Base-by-base conservation (phyloP, 331 rosid species). In the Acacia pycnantha region DNA sequence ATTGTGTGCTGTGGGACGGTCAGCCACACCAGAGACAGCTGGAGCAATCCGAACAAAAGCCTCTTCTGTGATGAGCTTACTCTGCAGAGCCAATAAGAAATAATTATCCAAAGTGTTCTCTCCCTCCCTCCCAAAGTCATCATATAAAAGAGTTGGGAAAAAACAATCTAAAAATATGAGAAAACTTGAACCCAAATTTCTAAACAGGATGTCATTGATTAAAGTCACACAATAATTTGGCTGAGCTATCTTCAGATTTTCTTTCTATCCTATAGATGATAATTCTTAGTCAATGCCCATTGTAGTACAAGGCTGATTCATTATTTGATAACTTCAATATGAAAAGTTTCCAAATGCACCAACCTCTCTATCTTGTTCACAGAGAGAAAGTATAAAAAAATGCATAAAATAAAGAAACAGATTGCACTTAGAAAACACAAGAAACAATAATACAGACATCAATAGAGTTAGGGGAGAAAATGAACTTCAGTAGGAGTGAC, bases 31-130 rank as follows among this genome's bases (percentile, higher is more conserved):
- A 77, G 97, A 83, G 77, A 95, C 77, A 33, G 98, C 92, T 51
- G 99, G 96, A 77, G 99, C 98, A 87, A 95, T 84, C 59, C 94
- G 98, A 83, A 88, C 85, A 89, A 95, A 95, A 79, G 97, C 97
- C 75, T 88, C 92, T 87, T 93, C 93, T 26, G 84, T 73, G 75
- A 93, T 95, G 73, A 91, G 88, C 86, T 90, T 90, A 56, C 87
- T 86, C 99, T 95, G 89, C 86, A 87, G 70, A 64, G 59, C 62
- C 85, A 82, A 74, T 76, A 79, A 77, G 31, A 84, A 77, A 16
- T 70, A 74, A 22, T 58, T 11, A 66, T 78, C 37, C 51, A 35
- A 75, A 76, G 43, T 79, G 50, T 53, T 71, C 79, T 73, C 76
- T 79, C 70, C 5, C 62, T 24, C 19, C 37, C 68, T 61, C 79